Evolutionary conservation across 2,329 filamentous ascomycete genomes (phyloP), one percentile per base, ranked within the genome.

Genomic region (Ilyonectria mors-panacis): DNA sequence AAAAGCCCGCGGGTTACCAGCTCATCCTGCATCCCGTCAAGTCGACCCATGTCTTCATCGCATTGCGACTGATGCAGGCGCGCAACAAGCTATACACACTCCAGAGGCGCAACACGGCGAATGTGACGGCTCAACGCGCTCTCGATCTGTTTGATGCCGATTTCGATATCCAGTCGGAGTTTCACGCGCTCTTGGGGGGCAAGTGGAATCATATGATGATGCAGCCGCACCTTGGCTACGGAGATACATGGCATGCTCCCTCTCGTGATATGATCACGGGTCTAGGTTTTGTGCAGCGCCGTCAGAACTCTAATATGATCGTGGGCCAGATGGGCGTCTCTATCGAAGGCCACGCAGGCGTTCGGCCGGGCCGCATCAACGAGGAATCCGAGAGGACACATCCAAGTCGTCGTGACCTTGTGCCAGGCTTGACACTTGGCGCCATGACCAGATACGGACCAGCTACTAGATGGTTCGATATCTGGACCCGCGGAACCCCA

Each of bases 331-430:
- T 93, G 63, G 91, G 91, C 4, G 84, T 94, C 26, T 85, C 87
- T 1, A 84, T 92, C 1, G 90, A 93, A 75, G 90, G 88, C 1
- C 87, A 85, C 67, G 92, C 92, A 69, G 91, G 89, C 1, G 89
- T 88, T 0, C 71, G 80, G 0, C 77, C 79, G 0, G 81, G 81
- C 0, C 65, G 74, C 1, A 79, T 83, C 9, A 87, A 85, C 55
- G 88, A 90, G 63, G 88, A 87, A 15, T 86, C 85, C 6, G 84
- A 89, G 10, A 83, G 76, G 72, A 86, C 76, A 65, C 85, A 74
- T 80, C 86, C 75, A 58, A 84, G 64, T 68, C 77, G 65, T 50
- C 69, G 70, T 1, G 81, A 79, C 71, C 75, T 82, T 17, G 87
- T 93, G 6, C 89, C 90, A 0, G 91, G 91, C 26, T 81, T 92